These are phyloP conservation scores for Sporobolus alterniflorus DNA, from an alignment of 202 grass and related monocot genomes.

Conservation along the genomic window DNA sequence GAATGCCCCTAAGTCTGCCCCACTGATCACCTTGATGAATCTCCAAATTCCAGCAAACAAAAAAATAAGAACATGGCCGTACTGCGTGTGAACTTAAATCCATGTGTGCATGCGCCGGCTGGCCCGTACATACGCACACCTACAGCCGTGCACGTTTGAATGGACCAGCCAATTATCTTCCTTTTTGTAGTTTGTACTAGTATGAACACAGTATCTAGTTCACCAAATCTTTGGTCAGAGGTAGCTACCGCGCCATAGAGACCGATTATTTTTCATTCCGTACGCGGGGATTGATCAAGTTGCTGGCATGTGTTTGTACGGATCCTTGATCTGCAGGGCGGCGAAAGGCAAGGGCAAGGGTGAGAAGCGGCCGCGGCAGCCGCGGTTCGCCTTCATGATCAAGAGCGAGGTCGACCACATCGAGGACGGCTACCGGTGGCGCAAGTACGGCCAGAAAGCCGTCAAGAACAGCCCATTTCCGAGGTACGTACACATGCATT, in stretches of 20 bases:
- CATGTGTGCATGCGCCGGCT: background rate
- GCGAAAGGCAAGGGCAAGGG: slow-evolving; percentile 62
- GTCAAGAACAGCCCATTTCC: slow-evolving; percentile 94
- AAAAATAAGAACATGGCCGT: slow-evolving; percentile 11
- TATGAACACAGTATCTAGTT: slow-evolving; percentile 42
- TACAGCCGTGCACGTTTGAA: slow-evolving; percentile 52
- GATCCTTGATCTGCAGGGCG: slow-evolving; percentile 34
- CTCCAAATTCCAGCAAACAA: slow-evolving; percentile 40
- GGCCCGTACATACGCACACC: slow-evolving; percentile 35
- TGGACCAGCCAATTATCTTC: slow-evolving; percentile 28
- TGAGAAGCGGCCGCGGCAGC: slow-evolving; percentile 80
- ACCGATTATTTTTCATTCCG: slow-evolving; percentile 18
- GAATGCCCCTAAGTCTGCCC: too few relatives aligned
- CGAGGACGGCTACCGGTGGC: slow-evolving; percentile 91
- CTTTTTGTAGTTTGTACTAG: slow-evolving; percentile 9
- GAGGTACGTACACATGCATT: slow-evolving; percentile 18
- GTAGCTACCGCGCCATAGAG: background rate
- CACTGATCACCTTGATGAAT: slow-evolving; percentile 26
- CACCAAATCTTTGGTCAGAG: slow-evolving; percentile 14
- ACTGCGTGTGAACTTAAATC: slow-evolving; percentile 30
- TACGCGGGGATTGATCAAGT: slow-evolving; percentile 17
- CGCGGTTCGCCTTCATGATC: slow-evolving; percentile 91
- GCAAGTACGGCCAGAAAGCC: slow-evolving; percentile 96
- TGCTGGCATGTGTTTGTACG: background rate
- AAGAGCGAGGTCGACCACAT: slow-evolving; percentile 92